phyloP scores from a whole-genome alignment of 2,329 filamentous ascomycete species.

The Fusarium sp. region DNA sequence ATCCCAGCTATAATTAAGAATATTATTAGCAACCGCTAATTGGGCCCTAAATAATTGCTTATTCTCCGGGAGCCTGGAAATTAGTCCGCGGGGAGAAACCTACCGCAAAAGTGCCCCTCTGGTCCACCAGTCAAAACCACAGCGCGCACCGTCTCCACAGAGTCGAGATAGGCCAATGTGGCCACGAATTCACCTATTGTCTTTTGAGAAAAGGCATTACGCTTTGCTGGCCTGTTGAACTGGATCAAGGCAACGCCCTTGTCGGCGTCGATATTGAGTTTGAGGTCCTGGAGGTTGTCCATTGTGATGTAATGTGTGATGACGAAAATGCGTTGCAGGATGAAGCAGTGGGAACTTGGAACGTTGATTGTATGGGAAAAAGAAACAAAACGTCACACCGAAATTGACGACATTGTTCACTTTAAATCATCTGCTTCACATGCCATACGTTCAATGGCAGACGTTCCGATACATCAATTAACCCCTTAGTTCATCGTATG shows the following conservation, averaged over 20 bases:
- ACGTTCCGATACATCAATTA: neutral
- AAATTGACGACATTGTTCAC: neutral
- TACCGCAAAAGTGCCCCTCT: conserved; percentile 39
- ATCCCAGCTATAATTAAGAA: conserved; percentile 23
- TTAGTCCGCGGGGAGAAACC: conserved; percentile 4
- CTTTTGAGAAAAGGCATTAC: conserved; percentile 36
- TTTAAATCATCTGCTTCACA: neutral
- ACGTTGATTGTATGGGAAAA: neutral
- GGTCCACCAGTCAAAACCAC: conserved; percentile 35
- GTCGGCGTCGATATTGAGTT: neutral
- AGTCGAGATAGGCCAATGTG: conserved; percentile 27
- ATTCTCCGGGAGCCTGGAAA: neutral
- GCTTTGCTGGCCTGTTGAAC: conserved; percentile 38
- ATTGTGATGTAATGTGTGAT: conserved; percentile 2
- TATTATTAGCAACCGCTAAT: neutral
- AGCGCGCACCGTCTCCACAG: conserved; percentile 13
- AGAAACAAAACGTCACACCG: neutral
- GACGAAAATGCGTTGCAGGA: neutral
- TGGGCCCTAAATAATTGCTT: neutral
- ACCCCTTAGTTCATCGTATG: neutral
- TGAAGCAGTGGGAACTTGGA: neutral
- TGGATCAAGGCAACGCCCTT: conserved; percentile 31
- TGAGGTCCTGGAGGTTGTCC: conserved; percentile 34
- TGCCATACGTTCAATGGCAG: neutral
- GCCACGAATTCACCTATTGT: conserved; percentile 33